A percentile compares a stretch with the other conserved stretches of the same genome.
phyloP scores from a whole-genome alignment of 2,329 filamentous ascomycete species.

The Scedosporium minutisporum region DNA sequence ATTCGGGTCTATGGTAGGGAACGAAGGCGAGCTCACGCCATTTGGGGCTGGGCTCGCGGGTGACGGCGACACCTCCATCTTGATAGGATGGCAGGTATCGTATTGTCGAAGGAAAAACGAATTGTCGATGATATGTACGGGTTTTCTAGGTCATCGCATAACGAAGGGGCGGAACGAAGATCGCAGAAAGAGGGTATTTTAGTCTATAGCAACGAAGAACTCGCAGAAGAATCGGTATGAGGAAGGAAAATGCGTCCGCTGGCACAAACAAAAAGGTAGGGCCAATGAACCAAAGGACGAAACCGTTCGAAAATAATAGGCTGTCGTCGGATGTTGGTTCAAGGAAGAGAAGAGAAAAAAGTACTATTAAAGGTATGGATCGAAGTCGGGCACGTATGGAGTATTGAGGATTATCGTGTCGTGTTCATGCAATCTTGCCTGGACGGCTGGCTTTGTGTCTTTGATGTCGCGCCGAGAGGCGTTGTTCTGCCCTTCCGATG shows the following conservation, averaged over 20 bases:
- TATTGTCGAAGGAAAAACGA: neutral
- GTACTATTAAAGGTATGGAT: neutral
- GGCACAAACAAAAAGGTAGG: neutral
- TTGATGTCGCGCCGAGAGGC: neutral
- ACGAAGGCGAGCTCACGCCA: constrained; percentile 34
- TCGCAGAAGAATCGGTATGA: neutral
- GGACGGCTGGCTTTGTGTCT: neutral
- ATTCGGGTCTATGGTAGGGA: constrained; percentile 54
- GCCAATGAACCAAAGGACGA: neutral
- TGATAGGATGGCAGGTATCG: neutral
- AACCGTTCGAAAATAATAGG: neutral
- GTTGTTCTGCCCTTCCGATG: neutral
- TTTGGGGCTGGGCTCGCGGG: constrained; percentile 35
- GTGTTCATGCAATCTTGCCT: neutral
- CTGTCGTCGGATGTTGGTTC: neutral
- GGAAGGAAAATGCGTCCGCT: neutral
- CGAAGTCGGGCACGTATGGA: neutral
- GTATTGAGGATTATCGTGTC: neutral
- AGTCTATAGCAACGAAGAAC: neutral
- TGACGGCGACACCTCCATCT: constrained; percentile 43
- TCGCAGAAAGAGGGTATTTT: neutral
- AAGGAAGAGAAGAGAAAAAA: neutral
- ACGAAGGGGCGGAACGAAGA: neutral
- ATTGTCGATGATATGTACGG: neutral
- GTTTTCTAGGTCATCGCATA: neutral